Evolutionary conservation across 2,329 filamentous ascomycete genomes (phyloP), one percentile per base, ranked within the genome.

Genomic region (Phyllosticta citriasiana): DNA sequence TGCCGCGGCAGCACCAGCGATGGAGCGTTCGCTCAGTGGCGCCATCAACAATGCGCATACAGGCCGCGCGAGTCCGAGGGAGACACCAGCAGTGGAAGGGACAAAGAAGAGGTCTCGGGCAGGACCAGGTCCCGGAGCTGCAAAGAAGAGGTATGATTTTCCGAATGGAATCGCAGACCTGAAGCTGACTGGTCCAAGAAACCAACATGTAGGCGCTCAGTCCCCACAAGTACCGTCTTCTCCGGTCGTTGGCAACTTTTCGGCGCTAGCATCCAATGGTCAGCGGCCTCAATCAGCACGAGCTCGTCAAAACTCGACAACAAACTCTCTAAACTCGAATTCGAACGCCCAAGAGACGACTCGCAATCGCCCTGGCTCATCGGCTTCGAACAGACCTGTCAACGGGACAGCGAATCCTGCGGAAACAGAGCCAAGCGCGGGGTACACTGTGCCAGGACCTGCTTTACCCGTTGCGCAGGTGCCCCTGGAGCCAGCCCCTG

Each of bases 191-290:
- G 16, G 40, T 19, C 14, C 40, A 47, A 47, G 40, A 16, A 47
- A 47, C 68, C 66, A 76, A 79, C 64, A 74, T 73, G 66, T 79
- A 72, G 67, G 76, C 78, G 81, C 79, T 62, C 82, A 85, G 67
- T 89, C 89, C 1, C 85, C 88, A 19, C 86, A 86, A 2, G 78
- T 87, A 65, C 83, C 85, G n/a, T 87, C 90, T 1, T 93, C 91
- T 1, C 89, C 90, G 19, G 81, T 91, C 55, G 79, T 89, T 55
- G 82, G 84, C 56, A 82, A 81, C n/a, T 83, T 90, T 62, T 74
- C 76, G 61, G 67, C 74, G 51, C 81, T 84, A 26, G 88, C 91
- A 66, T 77, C 75, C 65, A 74, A 72, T 59, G 66, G 78, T 71
- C 66, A 84, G 62, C 83, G 87, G 53, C 86, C 89, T 12, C 80